Evolutionary conservation across 2,329 filamentous ascomycete genomes (phyloP).

Genomic region (Orbilia brochopaga): DNA sequence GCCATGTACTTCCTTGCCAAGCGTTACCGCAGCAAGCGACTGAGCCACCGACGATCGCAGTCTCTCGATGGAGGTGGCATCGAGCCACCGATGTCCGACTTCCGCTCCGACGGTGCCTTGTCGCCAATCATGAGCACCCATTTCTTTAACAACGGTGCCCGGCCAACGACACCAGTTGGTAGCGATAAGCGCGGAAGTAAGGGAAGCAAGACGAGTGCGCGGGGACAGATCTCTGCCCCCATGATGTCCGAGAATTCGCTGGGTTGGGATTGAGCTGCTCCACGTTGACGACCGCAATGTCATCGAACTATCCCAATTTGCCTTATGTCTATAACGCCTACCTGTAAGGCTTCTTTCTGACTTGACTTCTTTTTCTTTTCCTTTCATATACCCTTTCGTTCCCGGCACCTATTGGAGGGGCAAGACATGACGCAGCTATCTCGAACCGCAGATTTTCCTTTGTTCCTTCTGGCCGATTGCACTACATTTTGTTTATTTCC

Average conservation of each 20-base stretch:
- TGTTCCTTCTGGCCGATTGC: slow-evolving; percentile 35
- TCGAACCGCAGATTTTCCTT: slow-evolving; percentile 45
- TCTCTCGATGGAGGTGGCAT: slow-evolving; percentile 67
- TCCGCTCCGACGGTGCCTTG: slow-evolving; percentile 60
- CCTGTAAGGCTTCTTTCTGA: slow-evolving; percentile 18
- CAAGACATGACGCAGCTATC: slow-evolving; percentile 32
- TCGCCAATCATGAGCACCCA: slow-evolving; percentile 58
- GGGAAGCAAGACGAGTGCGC: slow-evolving; percentile 64
- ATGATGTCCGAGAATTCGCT: slow-evolving; percentile 93
- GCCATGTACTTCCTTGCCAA: slow-evolving; percentile 94
- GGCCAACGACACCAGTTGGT: slow-evolving; percentile 62
- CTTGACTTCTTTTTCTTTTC: slow-evolving; percentile 23
- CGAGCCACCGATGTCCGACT: slow-evolving; percentile 62
- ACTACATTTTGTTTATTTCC: slow-evolving; percentile 51
- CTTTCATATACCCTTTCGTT: slow-evolving; percentile 19
- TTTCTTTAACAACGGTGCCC: slow-evolving; percentile 58
- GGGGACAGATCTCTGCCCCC: slow-evolving; percentile 79
- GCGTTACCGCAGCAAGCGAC: slow-evolving; percentile 84
- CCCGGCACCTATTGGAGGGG: slow-evolving; percentile 10
- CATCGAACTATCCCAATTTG: slow-evolving; percentile 24
- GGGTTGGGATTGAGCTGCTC: slow-evolving; percentile 78
- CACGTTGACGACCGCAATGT: slow-evolving; percentile 39
- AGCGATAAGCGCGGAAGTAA: slow-evolving; percentile 73
- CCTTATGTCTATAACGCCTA: slow-evolving; percentile 25
- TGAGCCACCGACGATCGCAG: slow-evolving; percentile 76